Percentiles rank a stretch among this genome's conserved stretches.
phyloP scores from a whole-genome alignment of 1,284 basidiomycete species.

The Blastosporella zonata region DNA sequence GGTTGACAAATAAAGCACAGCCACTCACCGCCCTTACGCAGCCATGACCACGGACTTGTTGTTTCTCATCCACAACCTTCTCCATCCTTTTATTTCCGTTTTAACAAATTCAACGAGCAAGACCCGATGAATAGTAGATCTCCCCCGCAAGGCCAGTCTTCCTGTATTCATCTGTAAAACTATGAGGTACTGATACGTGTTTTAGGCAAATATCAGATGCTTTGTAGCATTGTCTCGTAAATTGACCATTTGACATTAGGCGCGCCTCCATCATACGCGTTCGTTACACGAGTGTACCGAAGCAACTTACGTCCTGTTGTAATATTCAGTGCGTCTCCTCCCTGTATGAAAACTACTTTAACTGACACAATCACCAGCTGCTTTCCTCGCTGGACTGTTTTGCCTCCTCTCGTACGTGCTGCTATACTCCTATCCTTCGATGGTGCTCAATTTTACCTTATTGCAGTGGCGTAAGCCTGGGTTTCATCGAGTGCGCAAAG shows the following conservation, averaged over 20 bases:
- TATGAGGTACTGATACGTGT: conserved; percentile 1
- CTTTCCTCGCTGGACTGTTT: conserved; percentile 53
- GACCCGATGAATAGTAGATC: conserved; percentile 29
- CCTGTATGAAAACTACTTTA: not conserved
- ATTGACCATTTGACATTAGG: conserved; percentile 28
- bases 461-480: conserved; percentile 48
- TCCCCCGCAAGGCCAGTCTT: conserved; percentile 33
- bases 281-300: conserved; percentile 52
- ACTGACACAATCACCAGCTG: conserved; percentile 32
- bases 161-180: not conserved
- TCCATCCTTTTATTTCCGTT: not conserved
- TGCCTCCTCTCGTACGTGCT: conserved; percentile 55
- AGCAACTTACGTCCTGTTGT: conserved; percentile 59
- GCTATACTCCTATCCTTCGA: not conserved
- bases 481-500: no score
- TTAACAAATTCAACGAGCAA: conserved; percentile 4
- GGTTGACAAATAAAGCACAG: conserved; percentile 17
- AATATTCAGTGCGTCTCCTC: conserved; percentile 43
- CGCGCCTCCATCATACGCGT: conserved; percentile 55
- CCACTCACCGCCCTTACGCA: conserved; percentile 5
- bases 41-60: conserved; percentile 1
- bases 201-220: conserved; percentile 18
- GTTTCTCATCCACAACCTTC: conserved; percentile 12
- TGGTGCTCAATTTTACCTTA: not conserved
- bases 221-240: not conserved